phyloP scores from a whole-genome alignment of 257 asterid genomes.

The Sherardia arvensis region DNA sequence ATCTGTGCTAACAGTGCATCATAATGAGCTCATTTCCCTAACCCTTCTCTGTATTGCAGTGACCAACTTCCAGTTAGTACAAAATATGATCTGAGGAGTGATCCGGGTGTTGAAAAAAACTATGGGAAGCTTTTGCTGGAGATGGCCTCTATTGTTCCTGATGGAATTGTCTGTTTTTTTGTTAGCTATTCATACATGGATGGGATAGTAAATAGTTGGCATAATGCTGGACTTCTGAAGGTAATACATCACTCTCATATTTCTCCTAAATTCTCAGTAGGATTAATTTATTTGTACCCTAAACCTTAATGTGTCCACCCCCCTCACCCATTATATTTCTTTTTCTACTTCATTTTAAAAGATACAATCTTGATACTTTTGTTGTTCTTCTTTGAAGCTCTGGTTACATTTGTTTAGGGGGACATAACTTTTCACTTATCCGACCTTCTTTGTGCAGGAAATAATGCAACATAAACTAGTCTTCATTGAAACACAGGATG shows the following conservation, averaged over 20 bases:
- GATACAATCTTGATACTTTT: neutral
- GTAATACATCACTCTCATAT: constrained; percentile 23
- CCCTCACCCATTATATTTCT: neutral
- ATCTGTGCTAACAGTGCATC: neutral
- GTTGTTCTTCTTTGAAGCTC: neutral
- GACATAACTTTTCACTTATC: neutral
- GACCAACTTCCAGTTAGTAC: constrained; percentile 99
- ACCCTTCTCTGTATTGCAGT: constrained; percentile 36
- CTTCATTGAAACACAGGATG: constrained; percentile 97
- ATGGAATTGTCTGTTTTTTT: constrained; percentile 93
- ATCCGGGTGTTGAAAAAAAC: constrained; percentile 97
- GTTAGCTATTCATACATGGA: constrained; percentile 99
- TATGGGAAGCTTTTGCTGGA: constrained; percentile 93
- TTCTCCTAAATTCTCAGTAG: neutral
- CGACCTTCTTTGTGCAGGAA: constrained; percentile 46
- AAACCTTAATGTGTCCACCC: neutral
- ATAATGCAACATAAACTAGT: constrained; percentile 97
- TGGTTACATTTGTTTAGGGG: neutral
- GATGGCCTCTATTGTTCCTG: constrained; percentile 96
- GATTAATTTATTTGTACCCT: neutral
- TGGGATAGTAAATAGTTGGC: constrained; percentile 97
- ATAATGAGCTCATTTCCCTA: constrained; percentile 1
- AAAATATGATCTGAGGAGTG: constrained; percentile 88
- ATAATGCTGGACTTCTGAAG: constrained; percentile 89
- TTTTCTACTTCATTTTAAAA: neutral